Evolutionary conservation across 331 rosid genomes (phyloP).

Genomic region (Malus hybrid): DNA sequence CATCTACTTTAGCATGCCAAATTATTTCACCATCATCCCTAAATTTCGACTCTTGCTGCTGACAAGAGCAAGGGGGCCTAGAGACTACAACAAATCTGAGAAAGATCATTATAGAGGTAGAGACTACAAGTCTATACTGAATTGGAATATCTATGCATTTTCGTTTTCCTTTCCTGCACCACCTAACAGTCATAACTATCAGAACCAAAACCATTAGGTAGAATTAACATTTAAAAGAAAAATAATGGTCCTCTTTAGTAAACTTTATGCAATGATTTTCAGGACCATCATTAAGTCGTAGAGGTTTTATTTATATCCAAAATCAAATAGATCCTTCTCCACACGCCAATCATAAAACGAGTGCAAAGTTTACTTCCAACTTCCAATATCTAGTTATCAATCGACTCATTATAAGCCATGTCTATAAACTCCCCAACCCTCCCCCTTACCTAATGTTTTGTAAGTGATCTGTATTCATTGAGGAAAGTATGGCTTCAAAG

Average conservation of each 20-base stretch:
- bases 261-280: background rate
- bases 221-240: background rate
- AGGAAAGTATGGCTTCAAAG: background rate
- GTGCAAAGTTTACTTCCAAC: background rate
- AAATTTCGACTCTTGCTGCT: background rate
- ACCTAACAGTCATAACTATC: background rate
- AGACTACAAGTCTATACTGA: background rate
- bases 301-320: background rate
- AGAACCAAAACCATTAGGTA: background rate
- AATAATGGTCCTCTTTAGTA: background rate
- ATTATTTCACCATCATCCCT: background rate
- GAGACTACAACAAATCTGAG: background rate
- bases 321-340: background rate
- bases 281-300: background rate
- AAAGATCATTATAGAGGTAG: background rate
- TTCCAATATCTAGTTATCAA: background rate
- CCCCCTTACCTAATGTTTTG: background rate
- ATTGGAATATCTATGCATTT: background rate
- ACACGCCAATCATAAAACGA: background rate
- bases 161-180: background rate
- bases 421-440: background rate
- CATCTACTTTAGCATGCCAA: background rate
- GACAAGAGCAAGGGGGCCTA: background rate
- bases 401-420: background rate
- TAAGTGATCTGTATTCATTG: background rate